phyloP scores from a whole-genome alignment of 2,329 filamentous ascomycete species.

The Apiospora hydei region DNA sequence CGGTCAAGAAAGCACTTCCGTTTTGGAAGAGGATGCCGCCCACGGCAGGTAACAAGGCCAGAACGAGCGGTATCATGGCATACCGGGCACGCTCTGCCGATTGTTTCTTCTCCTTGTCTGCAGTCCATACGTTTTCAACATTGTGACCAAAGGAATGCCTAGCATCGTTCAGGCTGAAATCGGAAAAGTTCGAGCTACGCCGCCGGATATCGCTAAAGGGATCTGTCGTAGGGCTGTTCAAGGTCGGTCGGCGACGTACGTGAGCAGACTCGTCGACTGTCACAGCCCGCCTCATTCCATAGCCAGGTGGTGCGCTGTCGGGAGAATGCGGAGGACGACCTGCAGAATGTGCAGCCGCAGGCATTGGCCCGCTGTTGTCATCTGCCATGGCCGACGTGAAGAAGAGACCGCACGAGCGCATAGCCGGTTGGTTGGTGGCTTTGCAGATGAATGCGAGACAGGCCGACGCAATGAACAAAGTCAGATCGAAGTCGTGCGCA shows the following conservation, averaged over 20 bases:
- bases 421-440: not conserved
- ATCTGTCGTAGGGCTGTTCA: constrained; percentile 33
- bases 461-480: not conserved
- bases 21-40: constrained; percentile 85
- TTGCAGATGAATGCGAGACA: not conserved
- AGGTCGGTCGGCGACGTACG: constrained; percentile 36
- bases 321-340: constrained; percentile 29
- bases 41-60: constrained; percentile 86
- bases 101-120: constrained; percentile 48
- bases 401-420: constrained; percentile 23
- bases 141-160: constrained; percentile 69
- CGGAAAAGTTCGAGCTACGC: constrained; percentile 80
- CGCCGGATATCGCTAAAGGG: constrained; percentile 54
- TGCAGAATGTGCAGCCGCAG: constrained; percentile 32
- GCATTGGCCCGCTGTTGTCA: constrained; percentile 37
- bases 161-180: constrained; percentile 74
- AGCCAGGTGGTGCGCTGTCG: constrained; percentile 40
- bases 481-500: not conserved
- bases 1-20: constrained; percentile 83
- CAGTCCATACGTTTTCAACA: constrained; percentile 73
- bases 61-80: constrained; percentile 81
- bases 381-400: constrained; percentile 39
- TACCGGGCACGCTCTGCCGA: constrained; percentile 69
- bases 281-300: constrained; percentile 50
- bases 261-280: constrained; percentile 47